Percentiles rank a stretch among this genome's conserved stretches.
These are phyloP conservation scores for Lichtheimia ornata DNA, from an alignment of 371 early-diverging fungal species.

Conservation along the genomic window DNA sequence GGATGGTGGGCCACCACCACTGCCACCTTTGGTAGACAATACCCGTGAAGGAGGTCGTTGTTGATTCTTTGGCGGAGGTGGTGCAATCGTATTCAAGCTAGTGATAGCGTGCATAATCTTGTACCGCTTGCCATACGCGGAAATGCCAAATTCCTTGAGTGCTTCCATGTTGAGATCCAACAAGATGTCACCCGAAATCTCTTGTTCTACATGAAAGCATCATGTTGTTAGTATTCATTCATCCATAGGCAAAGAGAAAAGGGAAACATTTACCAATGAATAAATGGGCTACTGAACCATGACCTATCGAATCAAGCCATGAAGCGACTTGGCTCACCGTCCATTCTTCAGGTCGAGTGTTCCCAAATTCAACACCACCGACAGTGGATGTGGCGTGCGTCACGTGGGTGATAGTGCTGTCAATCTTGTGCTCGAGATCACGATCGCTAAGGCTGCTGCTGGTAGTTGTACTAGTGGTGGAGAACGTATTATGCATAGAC, in stretches of 20 bases:
- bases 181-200: slow-evolving; percentile 73
- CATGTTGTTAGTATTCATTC: background rate
- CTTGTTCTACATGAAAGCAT: slow-evolving; percentile 49
- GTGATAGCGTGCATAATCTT: slow-evolving; percentile 72
- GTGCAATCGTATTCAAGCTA: slow-evolving; percentile 21
- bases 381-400: no score
- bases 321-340: slow-evolving; percentile 40
- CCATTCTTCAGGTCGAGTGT: slow-evolving; percentile 35
- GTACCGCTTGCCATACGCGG: slow-evolving; percentile 69
- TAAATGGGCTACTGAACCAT: slow-evolving; percentile 50
- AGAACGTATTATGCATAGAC: slow-evolving; percentile 11
- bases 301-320: slow-evolving; percentile 57
- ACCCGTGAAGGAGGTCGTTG: background rate
- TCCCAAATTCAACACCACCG: no score
- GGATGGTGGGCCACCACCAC: slow-evolving; percentile 15
- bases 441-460: slow-evolving; percentile 12
- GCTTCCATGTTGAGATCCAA: slow-evolving; percentile 63
- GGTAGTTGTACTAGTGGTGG: slow-evolving; percentile 5
- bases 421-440: slow-evolving; percentile 32
- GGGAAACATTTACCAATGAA: slow-evolving; percentile 58
- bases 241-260: slow-evolving; percentile 1
- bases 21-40: background rate
- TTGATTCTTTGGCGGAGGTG: slow-evolving; percentile 8
- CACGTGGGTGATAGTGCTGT: slow-evolving; percentile 22
- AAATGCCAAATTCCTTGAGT: slow-evolving; percentile 71